Evolutionary conservation across 2,329 filamentous ascomycete genomes (phyloP).

Genomic region (Didymella exigua): DNA sequence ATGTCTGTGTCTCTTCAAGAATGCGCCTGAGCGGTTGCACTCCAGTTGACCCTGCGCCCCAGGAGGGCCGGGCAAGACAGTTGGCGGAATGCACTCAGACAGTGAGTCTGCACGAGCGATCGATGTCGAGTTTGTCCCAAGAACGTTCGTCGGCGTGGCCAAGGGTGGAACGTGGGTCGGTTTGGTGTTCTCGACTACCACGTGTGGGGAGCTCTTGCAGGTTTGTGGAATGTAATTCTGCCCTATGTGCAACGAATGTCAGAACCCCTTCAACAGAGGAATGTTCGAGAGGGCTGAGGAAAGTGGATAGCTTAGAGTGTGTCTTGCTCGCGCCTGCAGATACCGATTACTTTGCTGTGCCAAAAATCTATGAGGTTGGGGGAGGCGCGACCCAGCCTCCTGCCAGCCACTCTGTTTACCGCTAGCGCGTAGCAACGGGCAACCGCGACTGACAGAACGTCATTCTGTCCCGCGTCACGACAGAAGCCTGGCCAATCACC

Average conservation of each 20-base stretch:
- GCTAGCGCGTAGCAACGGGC: conserved; percentile 25
- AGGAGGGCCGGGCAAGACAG: conserved; percentile 47
- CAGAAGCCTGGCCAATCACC: conserved; percentile 26
- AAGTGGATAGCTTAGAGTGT: conserved; percentile 44
- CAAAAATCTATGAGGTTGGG: conserved; percentile 42
- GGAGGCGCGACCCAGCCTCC: conserved; percentile 34
- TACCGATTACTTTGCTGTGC: conserved; percentile 40
- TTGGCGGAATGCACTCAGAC: conserved; percentile 43
- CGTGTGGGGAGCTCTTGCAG: conserved; percentile 35
- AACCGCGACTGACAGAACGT: conserved; percentile 26
- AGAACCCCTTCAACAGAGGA: conserved; percentile 36
- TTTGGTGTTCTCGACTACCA: conserved; percentile 23
- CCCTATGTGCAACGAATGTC: conserved; percentile 39
- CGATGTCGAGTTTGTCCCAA: conserved; percentile 23
- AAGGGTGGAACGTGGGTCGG: conserved; percentile 26
- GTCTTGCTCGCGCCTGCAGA: conserved; percentile 37
- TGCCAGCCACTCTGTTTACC: conserved; percentile 19
- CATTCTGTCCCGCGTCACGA: conserved; percentile 24
- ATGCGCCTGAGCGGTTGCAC: conserved; percentile 28
- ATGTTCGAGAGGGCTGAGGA: conserved; percentile 27
- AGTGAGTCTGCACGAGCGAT: conserved; percentile 27
- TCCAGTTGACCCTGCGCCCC: conserved; percentile 48
- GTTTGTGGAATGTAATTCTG: conserved; percentile 36
- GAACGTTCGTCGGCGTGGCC: conserved; percentile 22
- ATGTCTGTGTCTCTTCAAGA: conserved; percentile 44